Evolutionary conservation across 129 eudicot genomes (phyloP), one percentile per base, ranked within the genome.

Genomic region (Flaveria bidentis): DNA sequence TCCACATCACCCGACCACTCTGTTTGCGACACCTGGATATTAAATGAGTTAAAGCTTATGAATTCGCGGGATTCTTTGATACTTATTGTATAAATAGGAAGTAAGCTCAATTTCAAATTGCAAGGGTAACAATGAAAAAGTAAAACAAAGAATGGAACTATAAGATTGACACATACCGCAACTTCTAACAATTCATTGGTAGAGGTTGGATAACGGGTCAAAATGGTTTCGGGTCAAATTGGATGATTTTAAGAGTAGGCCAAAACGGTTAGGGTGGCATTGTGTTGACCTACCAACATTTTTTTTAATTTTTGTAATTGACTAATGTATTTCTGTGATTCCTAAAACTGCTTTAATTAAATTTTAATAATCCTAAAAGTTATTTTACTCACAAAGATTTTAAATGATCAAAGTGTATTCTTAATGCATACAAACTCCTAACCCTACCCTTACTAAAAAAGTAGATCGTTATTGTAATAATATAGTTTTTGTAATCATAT

Each of bases 11-110:
- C 64, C 50, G 51, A 33, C 70, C 15, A 61, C 70, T 44, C 64
- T 22, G 60, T 77, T 80, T 79, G 80, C 46, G 65, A 68, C 81
- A 86, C 80, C 83, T 85, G 77, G 62, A 78, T 26, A 73, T 60
- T 45, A 81, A 9, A 41, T 47, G 60, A 78, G 58, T 44, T 20
- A 28, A 49, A 78, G 26, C 39, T 50, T 51, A 72, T 10, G n/a
- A 60, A 78, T 9, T 39, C 63, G 20, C 9, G 39, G 22, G 57
- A 25, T 50, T 76, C 17, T 30, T 52, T 9, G 6, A 42, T 63
- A 63, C 20, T 13, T 58, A 60, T 18, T 36, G 9, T 6, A 26
- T 51, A 74, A 2, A 23, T 25, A 58, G 30, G 6, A 61, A 73
- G 20, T 10, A 74, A 56, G 41, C 22, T 22, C 9, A 25, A 17